Evolutionary conservation across 345 rosid species (phyloP), one percentile per base, ranked within the genome.

Genomic region (Salix dunnii): DNA sequence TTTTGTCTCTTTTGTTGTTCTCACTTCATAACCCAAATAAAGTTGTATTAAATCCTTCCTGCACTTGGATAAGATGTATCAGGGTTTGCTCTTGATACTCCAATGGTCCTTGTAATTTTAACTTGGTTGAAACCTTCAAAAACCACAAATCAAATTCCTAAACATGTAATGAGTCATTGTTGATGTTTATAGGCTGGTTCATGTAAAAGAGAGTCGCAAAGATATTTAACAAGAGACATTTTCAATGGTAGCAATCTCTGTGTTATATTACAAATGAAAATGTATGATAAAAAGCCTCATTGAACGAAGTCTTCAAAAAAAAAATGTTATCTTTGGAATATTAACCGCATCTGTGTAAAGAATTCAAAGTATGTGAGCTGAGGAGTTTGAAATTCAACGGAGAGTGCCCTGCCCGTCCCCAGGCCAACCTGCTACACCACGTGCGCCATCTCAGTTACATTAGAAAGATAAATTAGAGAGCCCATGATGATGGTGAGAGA

Each of bases 241-340:
- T 43, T 63, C 49, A 6, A 9, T 16, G 51, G 25, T 14, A 40
- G 33, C 40, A 58, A 13, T 23, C 36, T 30, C 55, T 67, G 20
- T 10, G 30, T 23, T 58, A 4, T 60, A 60, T 7, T 16, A 18
- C 16, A 38, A 68, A 69, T 51, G 20, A 49, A 70, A 65, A 74
- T 74, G 81, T 81, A 72, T 82, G 82, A 78, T 76, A n/a, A n/a
- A n/a, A n/a, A 30, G 8, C 49, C 70, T 70, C 18, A 40, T 55
- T 46, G 2, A 8, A 31, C 28, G 46, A 51, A 77, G n/a, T 28
- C 21, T 31, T 46, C 3, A 27, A 28, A 46, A n/a, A 46, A 68
- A 74, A n/a, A n/a, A n/a, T n/a, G 78, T 62, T 46, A 46, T 74
- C 9, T 1, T 7, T 36, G 1, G 10, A 18, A n/a, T n/a, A 58